Percentiles rank a stretch among this genome's conserved stretches.
phyloP scores from a whole-genome alignment of 208 protist species.

The Jaenimonas drosophilae region DNA sequence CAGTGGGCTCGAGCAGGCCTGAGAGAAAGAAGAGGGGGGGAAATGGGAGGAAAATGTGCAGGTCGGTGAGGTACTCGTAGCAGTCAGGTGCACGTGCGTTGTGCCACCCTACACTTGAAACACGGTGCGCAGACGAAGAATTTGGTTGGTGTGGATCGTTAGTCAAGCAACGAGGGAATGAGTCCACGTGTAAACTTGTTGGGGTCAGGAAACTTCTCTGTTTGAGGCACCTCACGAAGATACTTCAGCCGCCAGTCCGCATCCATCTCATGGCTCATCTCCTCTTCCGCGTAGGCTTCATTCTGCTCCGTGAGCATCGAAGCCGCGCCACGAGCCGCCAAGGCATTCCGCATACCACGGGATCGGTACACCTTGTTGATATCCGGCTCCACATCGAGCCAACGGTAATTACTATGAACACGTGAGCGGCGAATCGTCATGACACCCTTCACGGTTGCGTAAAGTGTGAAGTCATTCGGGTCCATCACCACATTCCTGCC shows the following conservation, averaged over 20 bases:
- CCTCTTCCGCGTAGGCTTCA: constrained; percentile 21
- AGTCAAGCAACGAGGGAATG: constrained; percentile 14
- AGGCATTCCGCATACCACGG: constrained; percentile 37
- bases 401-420: constrained; percentile 68
- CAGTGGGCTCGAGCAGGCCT: too few relatives aligned
- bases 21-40: too few relatives aligned
- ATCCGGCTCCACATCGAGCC: constrained; percentile 79
- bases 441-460: constrained; percentile 71
- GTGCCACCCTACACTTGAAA: too few relatives aligned
- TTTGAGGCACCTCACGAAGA: constrained; percentile 25
- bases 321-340: constrained; percentile 27
- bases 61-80: too few relatives aligned
- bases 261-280: too few relatives aligned
- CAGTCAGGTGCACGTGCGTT: too few relatives aligned
- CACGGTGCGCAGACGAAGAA: too few relatives aligned
- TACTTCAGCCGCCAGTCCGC: constrained; percentile 70
- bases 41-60: too few relatives aligned
- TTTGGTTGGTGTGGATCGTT: too few relatives aligned
- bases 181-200: constrained; percentile 59
- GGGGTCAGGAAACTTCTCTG: constrained; percentile 65
- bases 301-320: constrained; percentile 35
- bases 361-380: constrained; percentile 75
- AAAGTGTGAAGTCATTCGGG: constrained; percentile 69
- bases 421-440: constrained; percentile 58
- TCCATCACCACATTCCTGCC: constrained; percentile 77